Evolutionary conservation across 768 basidiomycete species (phyloP).

Genomic region (Exidia glandulosa): DNA sequence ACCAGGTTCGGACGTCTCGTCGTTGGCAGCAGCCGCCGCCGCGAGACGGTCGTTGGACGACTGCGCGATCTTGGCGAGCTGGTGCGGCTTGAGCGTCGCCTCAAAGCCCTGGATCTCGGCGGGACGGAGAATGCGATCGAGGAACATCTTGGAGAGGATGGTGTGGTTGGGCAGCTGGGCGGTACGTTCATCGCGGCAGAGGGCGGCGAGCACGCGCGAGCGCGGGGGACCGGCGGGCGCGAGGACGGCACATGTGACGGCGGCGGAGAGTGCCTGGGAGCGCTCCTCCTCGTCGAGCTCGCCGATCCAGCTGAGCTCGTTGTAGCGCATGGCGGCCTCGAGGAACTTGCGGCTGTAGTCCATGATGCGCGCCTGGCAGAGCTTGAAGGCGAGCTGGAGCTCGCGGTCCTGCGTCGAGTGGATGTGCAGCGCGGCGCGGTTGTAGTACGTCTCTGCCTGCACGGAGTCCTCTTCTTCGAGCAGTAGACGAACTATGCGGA

Average conservation of each 20-base stretch:
- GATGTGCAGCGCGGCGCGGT: constrained; percentile 84
- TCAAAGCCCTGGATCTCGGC: constrained; percentile 87
- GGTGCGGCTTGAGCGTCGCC: constrained; percentile 76
- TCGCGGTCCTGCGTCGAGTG: constrained; percentile 71
- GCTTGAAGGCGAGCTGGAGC: constrained; percentile 74
- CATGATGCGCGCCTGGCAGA: constrained; percentile 88
- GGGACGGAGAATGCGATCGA: constrained; percentile 90
- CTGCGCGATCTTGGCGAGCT: constrained; percentile 83
- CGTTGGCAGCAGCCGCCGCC: constrained; percentile 51
- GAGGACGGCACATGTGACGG: constrained; percentile 91
- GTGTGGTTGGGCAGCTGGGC: constrained; percentile 68
- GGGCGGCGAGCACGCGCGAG: constrained; percentile 81
- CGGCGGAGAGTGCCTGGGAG: constrained; percentile 80
- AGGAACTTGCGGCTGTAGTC: constrained; percentile 88
- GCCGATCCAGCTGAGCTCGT: constrained; percentile 84
- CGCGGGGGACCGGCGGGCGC: constrained; percentile 96
- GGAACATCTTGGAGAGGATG: constrained; percentile 95
- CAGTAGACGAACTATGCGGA: constrained; percentile 87
- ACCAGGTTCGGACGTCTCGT: constrained; percentile 38
- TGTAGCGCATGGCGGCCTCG: constrained; percentile 89
- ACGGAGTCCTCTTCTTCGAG: constrained; percentile 95
- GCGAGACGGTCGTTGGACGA: constrained; percentile 75
- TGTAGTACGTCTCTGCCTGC: constrained; percentile 97
- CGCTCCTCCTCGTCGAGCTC: constrained; percentile 93
- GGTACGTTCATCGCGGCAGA: constrained; percentile 90